Percentiles rank a stretch among this genome's conserved stretches.
Evolutionary conservation across 495 filamentous ascomycete species (phyloP).

Genomic region (Achaetomiella virescens): DNA sequence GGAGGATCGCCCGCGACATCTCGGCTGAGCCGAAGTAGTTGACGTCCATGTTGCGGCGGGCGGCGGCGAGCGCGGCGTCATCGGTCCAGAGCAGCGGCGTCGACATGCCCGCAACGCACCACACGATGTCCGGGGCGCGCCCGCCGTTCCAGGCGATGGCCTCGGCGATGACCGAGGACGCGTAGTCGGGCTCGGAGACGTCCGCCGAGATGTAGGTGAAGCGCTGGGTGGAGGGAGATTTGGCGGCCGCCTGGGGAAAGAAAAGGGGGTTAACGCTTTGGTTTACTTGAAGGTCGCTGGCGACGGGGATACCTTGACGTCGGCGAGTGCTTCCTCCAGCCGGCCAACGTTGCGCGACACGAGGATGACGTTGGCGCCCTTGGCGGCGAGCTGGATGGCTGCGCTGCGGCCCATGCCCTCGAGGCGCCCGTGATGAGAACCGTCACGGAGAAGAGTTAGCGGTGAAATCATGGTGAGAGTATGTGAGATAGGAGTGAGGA

Average conservation of each 20-base stretch:
- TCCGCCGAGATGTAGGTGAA: constrained; percentile 85
- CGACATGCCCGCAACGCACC: constrained; percentile 81
- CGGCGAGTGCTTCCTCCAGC: constrained; percentile 63
- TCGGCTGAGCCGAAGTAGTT: constrained; percentile 90
- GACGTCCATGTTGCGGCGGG: constrained; percentile 78
- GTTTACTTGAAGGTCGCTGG: not conserved
- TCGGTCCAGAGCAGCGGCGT: constrained; percentile 68
- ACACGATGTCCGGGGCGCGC: constrained; percentile 72
- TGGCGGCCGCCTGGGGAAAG: constrained; percentile 43
- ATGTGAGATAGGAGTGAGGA: constrained; percentile 2
- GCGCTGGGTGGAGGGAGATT: constrained; percentile 55
- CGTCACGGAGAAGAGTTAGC: constrained; percentile 46
- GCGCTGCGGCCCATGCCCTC: constrained; percentile 82
- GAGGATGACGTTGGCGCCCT: constrained; percentile 82
- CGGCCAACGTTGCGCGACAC: constrained; percentile 71
- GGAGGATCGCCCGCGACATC: constrained; percentile 66
- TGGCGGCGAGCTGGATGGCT: constrained; percentile 64
- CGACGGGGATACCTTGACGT: constrained; percentile 48
- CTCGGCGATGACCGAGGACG: constrained; percentile 60
- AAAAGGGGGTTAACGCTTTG: constrained; percentile 23
- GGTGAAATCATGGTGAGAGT: not conserved
- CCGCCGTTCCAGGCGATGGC: constrained; percentile 79
- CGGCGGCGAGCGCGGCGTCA: constrained; percentile 55
- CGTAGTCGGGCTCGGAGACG: constrained; percentile 62
- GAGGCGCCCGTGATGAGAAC: constrained; percentile 82